A percentile compares a stretch with the other conserved stretches of the same genome.
Evolutionary conservation across 2,329 filamentous ascomycete genomes (phyloP).

Genomic region (Botryotinia globosa): DNA sequence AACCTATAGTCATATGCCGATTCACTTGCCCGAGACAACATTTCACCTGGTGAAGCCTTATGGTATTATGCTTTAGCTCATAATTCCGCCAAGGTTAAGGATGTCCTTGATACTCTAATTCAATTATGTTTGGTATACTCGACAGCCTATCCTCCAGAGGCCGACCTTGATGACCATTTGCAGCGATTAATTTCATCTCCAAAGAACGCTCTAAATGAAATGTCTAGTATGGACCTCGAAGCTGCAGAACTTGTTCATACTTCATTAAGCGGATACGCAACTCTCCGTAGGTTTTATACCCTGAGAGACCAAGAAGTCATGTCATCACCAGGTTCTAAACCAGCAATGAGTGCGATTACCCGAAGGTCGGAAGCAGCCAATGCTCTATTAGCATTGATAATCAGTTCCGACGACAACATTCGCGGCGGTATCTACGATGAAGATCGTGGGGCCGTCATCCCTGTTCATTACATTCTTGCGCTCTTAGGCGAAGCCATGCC

Average conservation of each 20-base stretch:
- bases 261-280: slow-evolving; percentile 88
- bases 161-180: slow-evolving; percentile 72
- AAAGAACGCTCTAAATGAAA: slow-evolving; percentile 65
- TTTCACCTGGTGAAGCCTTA: slow-evolving; percentile 80
- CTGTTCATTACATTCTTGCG: slow-evolving; percentile 80
- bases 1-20: slow-evolving; percentile 76
- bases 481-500: slow-evolving; percentile 80
- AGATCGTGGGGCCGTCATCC: slow-evolving; percentile 75
- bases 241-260: slow-evolving; percentile 81
- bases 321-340: slow-evolving; percentile 41
- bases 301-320: slow-evolving; percentile 68
- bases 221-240: slow-evolving; percentile 72
- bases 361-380: slow-evolving; percentile 68
- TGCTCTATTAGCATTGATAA: slow-evolving; percentile 77
- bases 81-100: slow-evolving; percentile 72
- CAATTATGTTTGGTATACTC: slow-evolving; percentile 86
- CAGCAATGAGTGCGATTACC: slow-evolving; percentile 47
- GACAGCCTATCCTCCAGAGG: slow-evolving; percentile 68
- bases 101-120: slow-evolving; percentile 82
- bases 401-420: slow-evolving; percentile 85
- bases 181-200: slow-evolving; percentile 68
- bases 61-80: slow-evolving; percentile 91
- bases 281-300: slow-evolving; percentile 84
- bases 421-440: slow-evolving; percentile 86
- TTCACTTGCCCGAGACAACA: slow-evolving; percentile 65